These are phyloP conservation scores for Trypanosoma cruzi DNA, from an alignment of 208 protist species.

Conservation along the genomic window DNA sequence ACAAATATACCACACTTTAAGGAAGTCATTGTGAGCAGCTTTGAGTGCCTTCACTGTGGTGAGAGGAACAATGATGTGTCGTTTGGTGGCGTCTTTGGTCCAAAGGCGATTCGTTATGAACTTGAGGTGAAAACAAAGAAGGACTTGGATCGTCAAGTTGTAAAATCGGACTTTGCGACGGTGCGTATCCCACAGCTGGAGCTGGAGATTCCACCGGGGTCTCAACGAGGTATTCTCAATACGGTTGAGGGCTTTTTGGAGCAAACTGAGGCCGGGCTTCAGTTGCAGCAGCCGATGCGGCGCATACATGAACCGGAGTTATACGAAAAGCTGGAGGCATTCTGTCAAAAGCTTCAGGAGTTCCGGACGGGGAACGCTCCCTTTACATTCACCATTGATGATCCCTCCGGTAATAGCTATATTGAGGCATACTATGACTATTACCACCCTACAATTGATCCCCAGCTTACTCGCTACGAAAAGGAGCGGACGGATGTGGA, in stretches of 20 bases:
- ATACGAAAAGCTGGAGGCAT: slow-evolving; percentile 78
- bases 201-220: slow-evolving; percentile 93
- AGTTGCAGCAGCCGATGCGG: slow-evolving; percentile 76
- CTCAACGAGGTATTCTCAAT: slow-evolving; percentile 90
- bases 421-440: slow-evolving; percentile 91
- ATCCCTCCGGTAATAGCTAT: slow-evolving; percentile 94
- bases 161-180: slow-evolving; percentile 93
- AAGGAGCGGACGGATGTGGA: slow-evolving; percentile 87
- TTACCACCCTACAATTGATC: slow-evolving; percentile 90
- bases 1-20: slow-evolving; percentile 93
- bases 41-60: slow-evolving; percentile 88
- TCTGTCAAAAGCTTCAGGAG: slow-evolving; percentile 72
- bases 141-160: slow-evolving; percentile 93
- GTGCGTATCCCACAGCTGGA: slow-evolving; percentile 92
- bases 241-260: slow-evolving; percentile 95
- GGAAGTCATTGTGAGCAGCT: slow-evolving; percentile 92
- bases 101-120: slow-evolving; percentile 85
- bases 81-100: slow-evolving; percentile 85
- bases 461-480: slow-evolving; percentile 82
- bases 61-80: slow-evolving; percentile 91
- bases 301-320: slow-evolving; percentile 77
- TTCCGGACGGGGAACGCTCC: slow-evolving; percentile 63
- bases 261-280: slow-evolving; percentile 75
- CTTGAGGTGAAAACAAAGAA: slow-evolving; percentile 77
- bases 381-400: slow-evolving; percentile 95